A percentile compares a stretch with the other conserved stretches of the same genome.
phyloP scores from a whole-genome alignment of 352 stramenopile species.

The Lagenidium giganteum region DNA sequence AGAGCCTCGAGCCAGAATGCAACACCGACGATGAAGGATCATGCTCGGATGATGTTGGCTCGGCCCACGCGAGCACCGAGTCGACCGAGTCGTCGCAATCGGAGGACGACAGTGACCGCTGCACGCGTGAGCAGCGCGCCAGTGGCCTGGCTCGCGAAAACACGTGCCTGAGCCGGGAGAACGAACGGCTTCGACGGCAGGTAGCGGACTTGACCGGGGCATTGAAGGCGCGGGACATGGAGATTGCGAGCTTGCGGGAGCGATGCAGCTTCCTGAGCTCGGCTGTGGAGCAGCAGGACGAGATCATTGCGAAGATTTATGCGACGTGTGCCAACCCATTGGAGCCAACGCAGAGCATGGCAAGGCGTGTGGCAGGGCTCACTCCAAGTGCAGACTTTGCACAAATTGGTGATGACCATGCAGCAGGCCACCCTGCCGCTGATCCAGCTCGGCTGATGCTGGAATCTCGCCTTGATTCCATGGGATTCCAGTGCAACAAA shows the following conservation, averaged over 20 bases:
- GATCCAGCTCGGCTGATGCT: conserved; percentile 40
- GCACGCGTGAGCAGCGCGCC: conserved; percentile 1
- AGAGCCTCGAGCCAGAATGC: too few species aligned
- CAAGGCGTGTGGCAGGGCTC: too few species aligned
- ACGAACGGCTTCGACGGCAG: conserved; percentile 41
- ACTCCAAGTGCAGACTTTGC: too few species aligned
- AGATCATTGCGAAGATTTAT: conserved; percentile 78
- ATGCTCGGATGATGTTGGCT: too few species aligned
- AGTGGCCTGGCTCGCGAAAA: too few species aligned
- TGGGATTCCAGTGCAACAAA: conserved; percentile 35
- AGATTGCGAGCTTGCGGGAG: conserved; percentile 58
- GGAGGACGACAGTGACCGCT: not conserved
- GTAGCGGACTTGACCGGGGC: conserved; percentile 65
- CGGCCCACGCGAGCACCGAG: too few species aligned
- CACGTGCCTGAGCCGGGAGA: conserved; percentile 33
- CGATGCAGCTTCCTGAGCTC: conserved; percentile 53
- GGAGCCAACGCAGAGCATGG: too few species aligned
- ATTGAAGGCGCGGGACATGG: conserved; percentile 67
- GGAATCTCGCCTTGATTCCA: conserved; percentile 36
- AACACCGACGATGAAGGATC: too few species aligned
- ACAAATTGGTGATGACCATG: too few species aligned
- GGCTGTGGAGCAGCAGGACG: conserved; percentile 72
- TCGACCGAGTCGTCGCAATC: too few species aligned
- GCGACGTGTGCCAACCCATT: conserved; percentile 20
- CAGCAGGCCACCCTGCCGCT: too few species aligned